Evolutionary conservation across 2,329 filamentous ascomycete species (phyloP), one percentile per base, ranked within the genome.

Genomic region (Purpureocillium takamizusanense): DNA sequence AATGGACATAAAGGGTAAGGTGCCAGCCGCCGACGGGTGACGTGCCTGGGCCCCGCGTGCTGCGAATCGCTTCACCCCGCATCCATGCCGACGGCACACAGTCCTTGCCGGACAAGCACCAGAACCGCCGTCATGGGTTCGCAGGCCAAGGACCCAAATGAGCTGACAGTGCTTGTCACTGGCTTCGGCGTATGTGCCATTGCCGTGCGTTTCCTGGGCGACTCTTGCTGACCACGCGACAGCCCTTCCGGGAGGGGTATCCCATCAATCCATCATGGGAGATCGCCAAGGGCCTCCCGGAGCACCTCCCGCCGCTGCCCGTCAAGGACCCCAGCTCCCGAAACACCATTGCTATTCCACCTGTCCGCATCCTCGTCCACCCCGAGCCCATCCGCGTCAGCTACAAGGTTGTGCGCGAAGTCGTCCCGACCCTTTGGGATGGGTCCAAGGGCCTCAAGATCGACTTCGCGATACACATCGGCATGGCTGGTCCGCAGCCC

Each of bases 261-360:
- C 76, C 79, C 21, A 65, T 81, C 42, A 94, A 94, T 55, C 86
- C 87, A 8, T 87, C 86, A 3, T 89, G 78, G 72, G 75, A 89
- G 54, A 89, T 94, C 53, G 78, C 83, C 35, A 70, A 68, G 18
- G 67, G 65, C 15, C 74, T 94, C n/a, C 81, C 86, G 4, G 59
- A 72, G 3, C 72, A 74, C 48, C 72, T 89, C 5, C 74, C 78
- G 3, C 62, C 69, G 1, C 56, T 67, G 12, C 61, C 64, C 36
- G 57, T 57, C 46, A 72, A 70, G 51, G 59, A 63, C 45, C 48
- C 52, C 40, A 45, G 51, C 36, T 51, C 53, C 23, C 48, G 54
- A 33, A 35, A 46, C 49, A 53, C 50, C 16, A 42, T 36, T 39
- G 49, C 57, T 38, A 50, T 66, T 43, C 56, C 57, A 10, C 65